Evolutionary conservation across 768 basidiomycete genomes (phyloP).

Genomic region (Tricholoma matsutake): DNA sequence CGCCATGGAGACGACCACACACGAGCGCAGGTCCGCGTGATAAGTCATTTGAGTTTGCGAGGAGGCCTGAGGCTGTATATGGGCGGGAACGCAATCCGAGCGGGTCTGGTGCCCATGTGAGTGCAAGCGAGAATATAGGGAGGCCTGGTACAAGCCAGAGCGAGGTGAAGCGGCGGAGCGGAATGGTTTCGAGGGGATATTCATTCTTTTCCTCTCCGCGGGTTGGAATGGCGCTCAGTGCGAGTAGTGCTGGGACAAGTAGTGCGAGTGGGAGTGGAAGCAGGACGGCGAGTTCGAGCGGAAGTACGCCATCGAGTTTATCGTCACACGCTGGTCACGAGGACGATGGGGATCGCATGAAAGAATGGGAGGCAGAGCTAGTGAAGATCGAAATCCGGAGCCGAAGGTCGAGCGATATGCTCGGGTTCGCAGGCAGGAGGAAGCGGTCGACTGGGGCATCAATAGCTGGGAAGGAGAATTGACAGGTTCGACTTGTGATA

Average conservation of each 20-base stretch:
- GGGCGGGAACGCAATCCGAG: constrained; percentile 1
- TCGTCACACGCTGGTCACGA: constrained; percentile 23
- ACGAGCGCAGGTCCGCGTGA: constrained; percentile 75
- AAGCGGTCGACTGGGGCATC: constrained; percentile 26
- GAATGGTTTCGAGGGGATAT: constrained; percentile 11
- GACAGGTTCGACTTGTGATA: background rate
- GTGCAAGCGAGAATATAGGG: constrained; percentile 4
- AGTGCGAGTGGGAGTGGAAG: constrained; percentile 25
- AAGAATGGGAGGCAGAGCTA: constrained; percentile 80
- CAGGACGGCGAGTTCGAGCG: constrained; percentile 12
- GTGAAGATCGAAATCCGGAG: constrained; percentile 65
- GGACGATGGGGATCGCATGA: constrained; percentile 38
- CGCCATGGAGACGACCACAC: constrained; percentile 53
- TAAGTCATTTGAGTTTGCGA: constrained; percentile 34
- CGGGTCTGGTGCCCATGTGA: constrained; percentile 8
- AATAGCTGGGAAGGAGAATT: constrained; percentile 16
- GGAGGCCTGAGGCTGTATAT: background rate
- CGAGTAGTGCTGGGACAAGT: constrained; percentile 33
- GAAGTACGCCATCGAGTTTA: constrained; percentile 29
- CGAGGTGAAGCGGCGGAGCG: constrained; percentile 15
- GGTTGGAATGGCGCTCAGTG: constrained; percentile 25
- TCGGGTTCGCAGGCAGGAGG: constrained; percentile 42
- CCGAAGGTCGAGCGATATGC: constrained; percentile 46
- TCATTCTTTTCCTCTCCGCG: constrained; percentile 19
- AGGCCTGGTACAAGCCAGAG: constrained; percentile 17